Percentiles rank a stretch among this genome's conserved stretches.
These are phyloP conservation scores for Begonia loranthoides DNA, from an alignment of 306 rosid species.

Conservation along the genomic window DNA sequence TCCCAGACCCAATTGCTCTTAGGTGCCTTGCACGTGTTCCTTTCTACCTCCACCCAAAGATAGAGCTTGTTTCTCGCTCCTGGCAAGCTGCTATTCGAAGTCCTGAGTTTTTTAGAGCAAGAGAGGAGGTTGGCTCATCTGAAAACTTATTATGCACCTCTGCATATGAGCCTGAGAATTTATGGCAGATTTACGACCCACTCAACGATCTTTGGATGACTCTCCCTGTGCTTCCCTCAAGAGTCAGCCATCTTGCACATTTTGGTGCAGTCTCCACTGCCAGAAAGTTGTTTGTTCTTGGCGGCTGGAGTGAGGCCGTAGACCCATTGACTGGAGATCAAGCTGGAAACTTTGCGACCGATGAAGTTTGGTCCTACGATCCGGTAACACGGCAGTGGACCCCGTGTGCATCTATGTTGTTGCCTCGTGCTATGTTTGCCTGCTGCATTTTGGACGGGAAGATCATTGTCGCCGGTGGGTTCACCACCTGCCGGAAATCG, in stretches of 20 bases:
- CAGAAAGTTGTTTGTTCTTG: conserved; percentile 87
- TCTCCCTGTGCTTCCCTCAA: conserved; percentile 90
- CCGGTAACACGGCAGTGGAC: conserved; percentile 75
- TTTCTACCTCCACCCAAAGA: conserved; percentile 65
- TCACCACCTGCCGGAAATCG: conserved; percentile 85
- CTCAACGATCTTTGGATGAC: conserved; percentile 82
- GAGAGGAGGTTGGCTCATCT: conserved; percentile 65
- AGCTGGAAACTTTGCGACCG: conserved; percentile 88
- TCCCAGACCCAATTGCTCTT: conserved; percentile 81
- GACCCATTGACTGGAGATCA: conserved; percentile 96
- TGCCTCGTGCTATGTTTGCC: conserved; percentile 94
- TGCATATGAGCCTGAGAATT: conserved; percentile 87
- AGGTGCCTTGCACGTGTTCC: conserved; percentile 96
- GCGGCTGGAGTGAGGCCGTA: conserved; percentile 94
- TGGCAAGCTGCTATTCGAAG: conserved; percentile 82
- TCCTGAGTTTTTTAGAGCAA: conserved; percentile 63
- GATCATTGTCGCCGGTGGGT: conserved; percentile 93
- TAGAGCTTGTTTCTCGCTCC: conserved; percentile 79
- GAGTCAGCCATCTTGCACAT: conserved; percentile 71
- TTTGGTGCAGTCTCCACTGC: conserved; percentile 77
- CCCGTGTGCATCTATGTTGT: conserved; percentile 68
- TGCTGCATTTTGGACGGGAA: conserved; percentile 86
- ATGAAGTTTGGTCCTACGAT: conserved; percentile 95
- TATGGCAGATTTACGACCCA: conserved; percentile 95
- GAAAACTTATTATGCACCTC: conserved; percentile 82